phyloP scores from a whole-genome alignment of 2,329 filamentous ascomycete genomes.

The Pseudophaeomoniella oleicola region DNA sequence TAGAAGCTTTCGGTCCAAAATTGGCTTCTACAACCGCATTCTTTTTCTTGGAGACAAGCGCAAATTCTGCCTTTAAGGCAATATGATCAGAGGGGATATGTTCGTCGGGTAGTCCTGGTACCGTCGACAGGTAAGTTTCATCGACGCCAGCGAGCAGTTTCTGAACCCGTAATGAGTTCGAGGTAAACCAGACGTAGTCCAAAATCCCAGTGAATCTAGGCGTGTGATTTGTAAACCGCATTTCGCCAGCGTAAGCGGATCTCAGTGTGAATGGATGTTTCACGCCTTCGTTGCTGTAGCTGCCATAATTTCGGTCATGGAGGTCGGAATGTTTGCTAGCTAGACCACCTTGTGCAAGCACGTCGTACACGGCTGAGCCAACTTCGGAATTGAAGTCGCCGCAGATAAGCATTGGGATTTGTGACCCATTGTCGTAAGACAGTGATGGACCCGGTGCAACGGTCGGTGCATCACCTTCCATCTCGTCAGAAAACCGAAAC shows the following conservation, averaged over 20 bases:
- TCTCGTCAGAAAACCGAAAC: constrained; percentile 35
- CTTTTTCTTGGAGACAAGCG: constrained; percentile 76
- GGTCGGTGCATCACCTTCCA: constrained; percentile 35
- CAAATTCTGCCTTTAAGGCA: constrained; percentile 76
- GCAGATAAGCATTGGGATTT: constrained; percentile 82
- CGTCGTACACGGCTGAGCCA: constrained; percentile 79
- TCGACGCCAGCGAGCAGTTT: constrained; percentile 78
- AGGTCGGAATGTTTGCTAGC: constrained; percentile 69
- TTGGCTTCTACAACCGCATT: constrained; percentile 49
- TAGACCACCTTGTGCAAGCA: constrained; percentile 69
- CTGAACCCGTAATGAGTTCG: constrained; percentile 72
- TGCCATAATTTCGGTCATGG: constrained; percentile 70
- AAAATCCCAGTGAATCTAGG: constrained; percentile 84
- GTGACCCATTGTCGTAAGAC: constrained; percentile 71
- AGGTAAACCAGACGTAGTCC: constrained; percentile 97
- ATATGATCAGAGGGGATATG: constrained; percentile 92
- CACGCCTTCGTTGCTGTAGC: constrained; percentile 83
- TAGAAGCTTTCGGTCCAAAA: constrained; percentile 32
- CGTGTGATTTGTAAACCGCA: constrained; percentile 93
- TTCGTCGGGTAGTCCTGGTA: constrained; percentile 85
- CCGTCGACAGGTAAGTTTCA: constrained; percentile 65
- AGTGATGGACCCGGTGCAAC: constrained; percentile 64
- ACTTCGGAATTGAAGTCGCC: constrained; percentile 91
- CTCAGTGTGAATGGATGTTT: constrained; percentile 88
- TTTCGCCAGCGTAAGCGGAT: constrained; percentile 74